A percentile compares a stretch with the other conserved stretches of the same genome.
These are phyloP conservation scores for Telfairia occidentalis DNA, from an alignment of 331 rosid species.

Conservation along the genomic window DNA sequence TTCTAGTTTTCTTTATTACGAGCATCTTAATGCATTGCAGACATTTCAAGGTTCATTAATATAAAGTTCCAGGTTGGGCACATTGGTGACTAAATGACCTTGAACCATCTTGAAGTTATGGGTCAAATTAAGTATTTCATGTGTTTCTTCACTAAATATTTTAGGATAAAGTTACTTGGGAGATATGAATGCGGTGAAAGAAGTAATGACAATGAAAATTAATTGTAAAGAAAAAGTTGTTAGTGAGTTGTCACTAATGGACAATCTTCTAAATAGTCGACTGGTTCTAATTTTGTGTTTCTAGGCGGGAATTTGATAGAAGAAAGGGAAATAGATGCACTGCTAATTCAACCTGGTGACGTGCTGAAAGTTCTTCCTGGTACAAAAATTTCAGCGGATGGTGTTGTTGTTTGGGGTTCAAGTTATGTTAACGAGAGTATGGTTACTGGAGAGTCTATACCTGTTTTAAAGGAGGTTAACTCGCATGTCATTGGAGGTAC, in stretches of 20 bases:
- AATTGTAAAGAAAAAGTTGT: not conserved
- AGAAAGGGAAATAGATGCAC: conserved; percentile 86
- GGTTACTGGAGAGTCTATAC: conserved; percentile 91
- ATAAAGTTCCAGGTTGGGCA: not conserved
- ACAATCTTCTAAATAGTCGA: not conserved
- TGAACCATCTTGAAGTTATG: not conserved
- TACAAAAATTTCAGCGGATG: conserved; percentile 84
- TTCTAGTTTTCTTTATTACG: not conserved
- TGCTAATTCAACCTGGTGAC: conserved; percentile 82
- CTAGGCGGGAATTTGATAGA: conserved; percentile 52
- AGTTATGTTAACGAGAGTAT: conserved; percentile 89
- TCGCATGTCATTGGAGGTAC: conserved; percentile 80
- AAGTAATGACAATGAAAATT: no score
- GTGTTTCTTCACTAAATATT: not conserved
- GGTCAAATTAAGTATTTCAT: not conserved
- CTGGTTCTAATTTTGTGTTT: conserved; percentile 10
- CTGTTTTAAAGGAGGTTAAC: conserved; percentile 63
- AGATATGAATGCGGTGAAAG: not conserved
- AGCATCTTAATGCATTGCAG: not conserved
- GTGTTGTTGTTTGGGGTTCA: conserved; percentile 76
- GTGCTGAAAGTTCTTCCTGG: conserved; percentile 88
- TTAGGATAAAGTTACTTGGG: not conserved
- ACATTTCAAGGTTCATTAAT: not conserved
- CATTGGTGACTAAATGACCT: not conserved
- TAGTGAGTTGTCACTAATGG: not conserved